These are phyloP conservation scores for Leptodermis oblonga DNA, from an alignment of 257 asterid genomes.

Conservation along the genomic window DNA sequence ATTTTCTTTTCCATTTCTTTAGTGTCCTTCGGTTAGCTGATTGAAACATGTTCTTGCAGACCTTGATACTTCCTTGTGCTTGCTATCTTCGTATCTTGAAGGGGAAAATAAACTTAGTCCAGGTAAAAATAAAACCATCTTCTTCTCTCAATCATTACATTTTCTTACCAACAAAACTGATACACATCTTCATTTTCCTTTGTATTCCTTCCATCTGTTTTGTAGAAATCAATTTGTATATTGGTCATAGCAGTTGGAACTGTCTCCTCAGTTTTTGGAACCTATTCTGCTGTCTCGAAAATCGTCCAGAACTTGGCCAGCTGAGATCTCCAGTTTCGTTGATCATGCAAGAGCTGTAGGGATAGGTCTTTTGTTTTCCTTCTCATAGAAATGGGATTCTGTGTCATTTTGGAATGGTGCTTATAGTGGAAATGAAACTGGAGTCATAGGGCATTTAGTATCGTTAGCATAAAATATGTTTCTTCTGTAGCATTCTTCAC, in stretches of 20 bases:
- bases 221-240: constrained; percentile 52
- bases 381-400: not conserved
- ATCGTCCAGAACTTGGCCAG: constrained; percentile 52
- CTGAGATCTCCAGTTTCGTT: constrained; percentile 5
- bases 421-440: not conserved
- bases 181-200: not conserved
- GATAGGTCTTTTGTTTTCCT: not conserved
- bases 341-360: not conserved
- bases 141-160: not conserved
- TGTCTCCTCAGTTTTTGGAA: constrained; percentile 58
- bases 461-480: not conserved
- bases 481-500: not conserved
- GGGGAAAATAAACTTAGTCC: constrained; percentile 49
- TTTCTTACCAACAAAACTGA: not conserved
- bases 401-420: not conserved
- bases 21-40: not conserved
- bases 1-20: not conserved
- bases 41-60: constrained; percentile 32
- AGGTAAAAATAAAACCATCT: constrained; percentile 40
- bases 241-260: constrained; percentile 57
- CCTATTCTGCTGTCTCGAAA: constrained; percentile 68
- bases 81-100: constrained; percentile 81
- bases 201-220: not conserved
- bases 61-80: constrained; percentile 81
- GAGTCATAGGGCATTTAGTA: not conserved